Percentiles rank a stretch among this genome's conserved stretches.
These are phyloP conservation scores for Malus hybrid DNA, from an alignment of 331 rosid genomes.

Conservation along the genomic window DNA sequence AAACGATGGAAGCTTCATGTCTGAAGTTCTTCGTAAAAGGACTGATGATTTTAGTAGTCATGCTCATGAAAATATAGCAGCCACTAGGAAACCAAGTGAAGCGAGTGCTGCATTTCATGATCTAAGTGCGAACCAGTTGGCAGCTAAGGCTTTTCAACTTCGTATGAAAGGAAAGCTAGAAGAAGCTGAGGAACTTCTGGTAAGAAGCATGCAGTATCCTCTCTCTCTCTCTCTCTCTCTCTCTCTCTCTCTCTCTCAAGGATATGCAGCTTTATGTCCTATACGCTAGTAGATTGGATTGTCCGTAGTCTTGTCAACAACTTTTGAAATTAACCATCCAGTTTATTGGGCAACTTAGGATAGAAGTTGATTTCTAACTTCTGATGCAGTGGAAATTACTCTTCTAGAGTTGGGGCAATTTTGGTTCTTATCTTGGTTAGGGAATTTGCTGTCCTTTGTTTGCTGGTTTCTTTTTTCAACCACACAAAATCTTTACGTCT, in stretches of 20 bases:
- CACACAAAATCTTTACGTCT: neutral
- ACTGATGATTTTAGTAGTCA: constrained; percentile 31
- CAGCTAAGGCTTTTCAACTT: constrained; percentile 93
- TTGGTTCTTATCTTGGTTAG: neutral
- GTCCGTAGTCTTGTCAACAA: neutral
- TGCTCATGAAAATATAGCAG: constrained; percentile 24
- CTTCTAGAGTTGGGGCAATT: neutral
- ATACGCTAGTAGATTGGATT: neutral
- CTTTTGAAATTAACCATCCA: neutral
- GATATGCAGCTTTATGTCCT: neutral
- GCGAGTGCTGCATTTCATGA: constrained; percentile 19
- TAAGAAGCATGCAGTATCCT: constrained; percentile 13
- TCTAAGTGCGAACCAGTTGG: constrained; percentile 82
- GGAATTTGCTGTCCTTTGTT: neutral
- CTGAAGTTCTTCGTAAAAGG: constrained; percentile 26
- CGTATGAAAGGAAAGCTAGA: constrained; percentile 82
- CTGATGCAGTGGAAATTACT: neutral
- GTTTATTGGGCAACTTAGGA: neutral
- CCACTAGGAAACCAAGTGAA: constrained; percentile 9
- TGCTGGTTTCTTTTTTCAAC: neutral
- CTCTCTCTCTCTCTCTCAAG: neutral
- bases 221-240: neutral
- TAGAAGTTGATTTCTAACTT: neutral
- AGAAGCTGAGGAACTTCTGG: constrained; percentile 81
- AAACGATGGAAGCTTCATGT: constrained; percentile 66